These are phyloP conservation scores for Candida namnaoensis DNA, from an alignment of 805 yeast genomes.

Conservation along the genomic window DNA sequence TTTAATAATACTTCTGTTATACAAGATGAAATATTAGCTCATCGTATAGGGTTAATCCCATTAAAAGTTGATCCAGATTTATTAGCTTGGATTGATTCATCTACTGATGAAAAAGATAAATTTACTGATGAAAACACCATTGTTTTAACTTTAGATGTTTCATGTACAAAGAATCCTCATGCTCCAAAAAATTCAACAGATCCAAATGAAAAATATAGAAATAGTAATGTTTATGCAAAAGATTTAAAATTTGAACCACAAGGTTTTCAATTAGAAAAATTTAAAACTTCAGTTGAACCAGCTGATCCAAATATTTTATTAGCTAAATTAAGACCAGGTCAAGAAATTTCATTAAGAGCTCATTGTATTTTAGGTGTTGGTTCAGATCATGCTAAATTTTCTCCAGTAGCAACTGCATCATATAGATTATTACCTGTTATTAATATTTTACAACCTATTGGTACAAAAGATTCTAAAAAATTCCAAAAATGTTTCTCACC, in stretches of 20 bases:
- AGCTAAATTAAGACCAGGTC: slow-evolving; percentile 94
- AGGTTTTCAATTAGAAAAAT: slow-evolving; percentile 72
- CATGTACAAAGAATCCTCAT: slow-evolving; percentile 79
- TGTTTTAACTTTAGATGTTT: slow-evolving; percentile 70
- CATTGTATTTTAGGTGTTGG: slow-evolving; percentile 92
- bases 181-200: slow-evolving; percentile 73
- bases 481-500: slow-evolving; percentile 88
- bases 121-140: slow-evolving; percentile 86
- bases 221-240: slow-evolving; percentile 80
- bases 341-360: slow-evolving; percentile 83
- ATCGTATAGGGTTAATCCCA: slow-evolving; percentile 89
- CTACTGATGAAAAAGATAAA: slow-evolving; percentile 54
- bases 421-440: slow-evolving; percentile 88
- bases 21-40: slow-evolving; percentile 95
- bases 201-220: slow-evolving; percentile 76
- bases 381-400: slow-evolving; percentile 92
- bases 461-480: slow-evolving; percentile 66
- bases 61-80: slow-evolving; percentile 85
- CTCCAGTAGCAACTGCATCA: slow-evolving; percentile 96
- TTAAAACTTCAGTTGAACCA: slow-evolving; percentile 66
- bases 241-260: slow-evolving; percentile 89
- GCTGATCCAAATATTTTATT: slow-evolving; percentile 83
- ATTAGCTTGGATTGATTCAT: slow-evolving; percentile 72
- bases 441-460: slow-evolving; percentile 64
- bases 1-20: slow-evolving; percentile 94